Percentiles rank a stretch among this genome's conserved stretches.
phyloP scores from a whole-genome alignment of 2,329 filamentous ascomycete species.

The Botrytis pseudocinerea region DNA sequence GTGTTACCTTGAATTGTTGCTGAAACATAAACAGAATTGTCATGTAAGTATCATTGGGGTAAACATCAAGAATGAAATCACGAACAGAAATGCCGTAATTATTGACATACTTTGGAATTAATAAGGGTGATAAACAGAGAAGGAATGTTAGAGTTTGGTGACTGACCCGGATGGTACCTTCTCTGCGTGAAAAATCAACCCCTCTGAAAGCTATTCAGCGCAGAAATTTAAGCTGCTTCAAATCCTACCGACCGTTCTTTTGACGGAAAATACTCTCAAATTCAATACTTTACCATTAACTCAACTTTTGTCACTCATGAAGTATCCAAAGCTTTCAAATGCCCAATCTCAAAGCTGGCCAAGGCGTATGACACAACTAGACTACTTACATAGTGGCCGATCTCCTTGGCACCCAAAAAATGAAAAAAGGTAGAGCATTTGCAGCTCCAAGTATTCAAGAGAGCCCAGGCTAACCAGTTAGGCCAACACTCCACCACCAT shows the following conservation, averaged over 20 bases:
- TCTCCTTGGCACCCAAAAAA: neutral
- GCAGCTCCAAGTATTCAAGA: no score
- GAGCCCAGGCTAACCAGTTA: neutral
- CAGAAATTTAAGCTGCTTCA: no score
- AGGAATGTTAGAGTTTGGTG: neutral
- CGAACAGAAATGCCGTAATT: neutral
- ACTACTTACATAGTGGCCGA: neutral
- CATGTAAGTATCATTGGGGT: neutral
- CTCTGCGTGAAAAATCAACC: no score
- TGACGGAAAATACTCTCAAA: neutral
- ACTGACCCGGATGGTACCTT: neutral
- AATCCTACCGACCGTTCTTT: neutral
- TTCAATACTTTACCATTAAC: neutral
- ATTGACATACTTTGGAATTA: neutral
- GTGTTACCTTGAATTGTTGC: neutral
- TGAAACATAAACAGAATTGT: neutral
- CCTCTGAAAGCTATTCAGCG: neutral
- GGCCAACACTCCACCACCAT: neutral
- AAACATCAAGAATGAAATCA: no score
- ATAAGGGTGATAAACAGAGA: neutral
- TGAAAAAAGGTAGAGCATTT: neutral
- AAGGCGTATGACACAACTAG: no score
- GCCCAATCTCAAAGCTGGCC: accelerated
- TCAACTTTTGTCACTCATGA: neutral
- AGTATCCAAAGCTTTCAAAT: neutral